Percentiles rank a stretch among this genome's conserved stretches.
Conservation (phyloP, 441 rosid genomes). For the Populus tomentosa region DNA sequence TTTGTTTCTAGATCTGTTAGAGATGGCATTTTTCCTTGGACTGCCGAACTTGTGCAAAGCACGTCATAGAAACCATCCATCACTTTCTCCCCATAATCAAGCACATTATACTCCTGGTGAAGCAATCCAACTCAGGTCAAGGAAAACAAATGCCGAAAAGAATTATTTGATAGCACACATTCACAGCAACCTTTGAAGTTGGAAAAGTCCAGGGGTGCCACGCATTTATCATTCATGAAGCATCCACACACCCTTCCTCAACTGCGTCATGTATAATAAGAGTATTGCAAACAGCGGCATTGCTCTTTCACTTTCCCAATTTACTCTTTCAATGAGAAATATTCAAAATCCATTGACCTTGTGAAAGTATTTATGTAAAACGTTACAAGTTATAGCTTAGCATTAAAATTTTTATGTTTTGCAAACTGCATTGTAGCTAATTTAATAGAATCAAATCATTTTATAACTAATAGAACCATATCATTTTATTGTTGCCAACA, state of each 20-base stretch:
- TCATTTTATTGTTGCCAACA: not conserved
- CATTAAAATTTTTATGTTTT: too few relatives aligned
- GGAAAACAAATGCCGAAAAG: constrained; percentile 12
- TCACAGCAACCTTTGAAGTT: not conserved
- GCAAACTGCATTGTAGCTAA: not conserved
- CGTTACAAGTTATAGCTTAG: not conserved
- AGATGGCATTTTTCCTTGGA: constrained; percentile 83
- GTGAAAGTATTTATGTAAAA: not conserved
- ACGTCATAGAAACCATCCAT: constrained; percentile 91
- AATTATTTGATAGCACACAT: constrained; percentile 2
- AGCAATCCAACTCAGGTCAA: constrained; percentile 13
- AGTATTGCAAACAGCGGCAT: not conserved
- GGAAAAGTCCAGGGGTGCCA: not conserved
- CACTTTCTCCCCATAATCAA: constrained; percentile 90
- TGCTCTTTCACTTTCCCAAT: not conserved
- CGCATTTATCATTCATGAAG: not conserved
- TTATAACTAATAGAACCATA: not conserved
- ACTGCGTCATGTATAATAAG: not conserved
- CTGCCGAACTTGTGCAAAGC: constrained; percentile 52
- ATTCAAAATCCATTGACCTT: not conserved
- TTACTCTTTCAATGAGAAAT: not conserved
- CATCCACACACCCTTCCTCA: not conserved
- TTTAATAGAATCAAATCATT: not conserved
- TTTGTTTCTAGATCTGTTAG: constrained; percentile 76
- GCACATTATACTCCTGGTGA: constrained; percentile 78